Evolutionary conservation across 495 filamentous ascomycete species (phyloP), one percentile per base, ranked within the genome.

Genomic region (Xylaria sp.): DNA sequence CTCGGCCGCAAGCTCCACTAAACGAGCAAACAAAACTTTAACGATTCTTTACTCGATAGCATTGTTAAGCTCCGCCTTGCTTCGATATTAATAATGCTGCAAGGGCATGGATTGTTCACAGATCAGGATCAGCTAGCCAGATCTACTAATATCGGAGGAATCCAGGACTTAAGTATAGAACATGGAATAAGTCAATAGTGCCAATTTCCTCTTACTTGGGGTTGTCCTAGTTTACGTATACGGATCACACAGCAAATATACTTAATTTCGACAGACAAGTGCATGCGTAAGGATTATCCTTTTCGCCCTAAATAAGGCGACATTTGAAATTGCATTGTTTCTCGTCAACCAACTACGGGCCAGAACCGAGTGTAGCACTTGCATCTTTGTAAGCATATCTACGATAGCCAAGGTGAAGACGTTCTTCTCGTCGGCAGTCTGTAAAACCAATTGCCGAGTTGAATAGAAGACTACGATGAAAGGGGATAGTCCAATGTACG

Each of bases 241-340:
- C 12, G n/a, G 21, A 52, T 52, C 26, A 26, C 21, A 52, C 21
- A 52, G 48, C 48, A 52, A 37, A 37, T 48, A 26, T 1, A 52
- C n/a, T n/a, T 26, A 26, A 26, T 26, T 26, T 52, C 21, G 46
- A 53, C 6, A 24, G 3, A 4, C 50, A 37, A 37, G 3, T 37
- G 8, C 35, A 29, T 14, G 9, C 29, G 50, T 53, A 26, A 55
- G 52, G 26, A 31, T 55, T 26, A 53, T 26, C 8, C 24, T 26
- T 15, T 55, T 31, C 14, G 14, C 14, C 26, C 26, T 17, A 55
- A 6, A 5, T 31, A 29, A 31, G 26, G 15, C 17, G 15, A 14
- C 31, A 55, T 55, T 55, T 55, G 52, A 55, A 55, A 55, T 55
- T n/a, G n/a, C n/a, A n/a, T n/a, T n/a, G n/a, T n/a, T n/a, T n/a